Conservation (phyloP, 495 filamentous ascomycete genomes). For the Pseudevernia furfuracea region DNA sequence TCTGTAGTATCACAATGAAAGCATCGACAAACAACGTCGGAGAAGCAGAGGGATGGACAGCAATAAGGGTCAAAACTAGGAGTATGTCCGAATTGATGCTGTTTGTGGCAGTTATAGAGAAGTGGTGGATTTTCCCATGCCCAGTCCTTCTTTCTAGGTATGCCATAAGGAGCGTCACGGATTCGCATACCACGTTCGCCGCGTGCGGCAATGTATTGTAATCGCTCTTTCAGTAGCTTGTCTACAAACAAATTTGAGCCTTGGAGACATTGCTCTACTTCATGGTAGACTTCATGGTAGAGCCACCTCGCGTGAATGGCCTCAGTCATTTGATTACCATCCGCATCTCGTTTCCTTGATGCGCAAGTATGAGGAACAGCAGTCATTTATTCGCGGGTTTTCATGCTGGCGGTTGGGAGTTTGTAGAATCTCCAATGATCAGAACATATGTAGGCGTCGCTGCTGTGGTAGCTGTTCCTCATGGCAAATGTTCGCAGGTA, state of each 20-base stretch:
- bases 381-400: conserved; percentile 10
- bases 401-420: neutral
- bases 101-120: neutral
- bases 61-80: neutral
- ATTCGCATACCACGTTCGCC: neutral
- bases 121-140: conserved; percentile 1
- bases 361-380: conserved; percentile 9
- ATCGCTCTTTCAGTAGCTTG: neutral
- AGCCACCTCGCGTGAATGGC: conserved; percentile 10
- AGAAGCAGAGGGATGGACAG: neutral
- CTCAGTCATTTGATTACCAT: neutral
- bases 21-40: neutral
- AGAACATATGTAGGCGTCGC: neutral
- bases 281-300: neutral
- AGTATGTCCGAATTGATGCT: neutral
- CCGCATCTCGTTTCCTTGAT: conserved; percentile 10
- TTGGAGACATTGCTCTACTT: too few species aligned
- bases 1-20: conserved; percentile 3
- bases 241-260: neutral
- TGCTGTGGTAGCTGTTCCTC: neutral
- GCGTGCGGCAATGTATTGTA: neutral
- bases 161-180: neutral
- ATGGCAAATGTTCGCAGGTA: conserved; percentile 8
- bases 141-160: neutral
- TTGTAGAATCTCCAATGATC: neutral